Evolutionary conservation across 2,329 filamentous ascomycete genomes (phyloP), one percentile per base, ranked within the genome.

Genomic region (Aspergillus sp.): DNA sequence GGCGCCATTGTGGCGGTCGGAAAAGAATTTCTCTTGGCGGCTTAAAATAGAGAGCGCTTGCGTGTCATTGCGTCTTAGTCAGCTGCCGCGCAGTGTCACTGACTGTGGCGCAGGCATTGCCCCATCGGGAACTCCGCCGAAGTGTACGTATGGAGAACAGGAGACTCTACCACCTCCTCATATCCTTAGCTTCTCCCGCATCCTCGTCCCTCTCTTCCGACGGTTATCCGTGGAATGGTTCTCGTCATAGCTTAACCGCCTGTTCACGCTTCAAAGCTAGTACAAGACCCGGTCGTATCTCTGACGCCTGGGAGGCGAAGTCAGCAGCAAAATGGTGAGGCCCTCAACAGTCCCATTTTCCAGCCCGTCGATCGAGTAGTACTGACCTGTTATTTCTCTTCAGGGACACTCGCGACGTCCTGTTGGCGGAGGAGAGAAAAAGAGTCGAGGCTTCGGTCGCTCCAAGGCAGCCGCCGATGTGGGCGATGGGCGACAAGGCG

Each of bases 391-490:
- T 10, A 11, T 19, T 12, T n/a, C 10, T n/a, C 5, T 12, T 25
- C 41, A 63, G 60, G 60, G 58, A 47, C 57, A 62, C 44, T 63
- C 60, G 49, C 57, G 57, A 57, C 60, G 61, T 47, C 60, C 60
- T 30, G 52, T 41, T 42, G n/a, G n/a, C n/a, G 59, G 59, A 33
- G 57, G 57, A 39, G 60, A 61, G 43, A 61, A 62, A 48, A 61
- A 61, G 48, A 57, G 57, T 47, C 55, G 58, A 37, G 42, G 49
- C 38, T 54, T 63, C 45, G 51, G 61, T 50, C 50, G 67, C 42
- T 59, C 57, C 36, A 63, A 61, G 44, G 58, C 52, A 16, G 49
- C 47, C 35, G 61, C 55, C 34, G 63, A 63, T 43, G 55, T 61
- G 29, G 57, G 61, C 41, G 57, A 61, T 39, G 61, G 59, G 16